Percentiles rank a stretch among this genome's conserved stretches.
Evolutionary conservation across 805 yeast genomes (phyloP).

Genomic region (Myxozyma mucilagina): DNA sequence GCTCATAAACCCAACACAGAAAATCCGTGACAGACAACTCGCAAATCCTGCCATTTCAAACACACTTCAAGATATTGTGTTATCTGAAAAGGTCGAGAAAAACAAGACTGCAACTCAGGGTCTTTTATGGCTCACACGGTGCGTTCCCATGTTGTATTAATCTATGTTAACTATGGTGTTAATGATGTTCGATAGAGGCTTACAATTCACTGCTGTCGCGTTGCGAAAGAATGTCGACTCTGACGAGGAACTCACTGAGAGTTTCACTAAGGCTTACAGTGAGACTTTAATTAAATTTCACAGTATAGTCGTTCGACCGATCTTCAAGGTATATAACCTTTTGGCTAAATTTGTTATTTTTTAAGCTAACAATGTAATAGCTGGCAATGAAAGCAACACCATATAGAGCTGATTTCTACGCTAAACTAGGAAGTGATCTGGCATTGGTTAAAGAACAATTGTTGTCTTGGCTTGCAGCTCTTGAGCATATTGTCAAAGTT

Average conservation of each 20-base stretch:
- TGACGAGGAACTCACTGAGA: constrained; percentile 61
- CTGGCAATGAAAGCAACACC: constrained; percentile 96
- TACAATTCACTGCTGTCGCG: constrained; percentile 87
- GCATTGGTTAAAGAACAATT: constrained; percentile 66
- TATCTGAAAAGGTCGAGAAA: constrained; percentile 67
- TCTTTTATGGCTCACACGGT: constrained; percentile 71
- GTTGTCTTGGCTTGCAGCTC: constrained; percentile 69
- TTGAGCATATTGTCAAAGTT: constrained; percentile 70
- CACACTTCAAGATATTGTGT: constrained; percentile 77
- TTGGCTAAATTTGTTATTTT: not conserved
- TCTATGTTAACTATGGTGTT: not conserved
- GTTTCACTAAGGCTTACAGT: constrained; percentile 81
- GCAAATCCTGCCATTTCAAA: constrained; percentile 61
- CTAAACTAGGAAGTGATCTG: constrained; percentile 75
- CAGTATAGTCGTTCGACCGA: constrained; percentile 77
- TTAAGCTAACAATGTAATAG: constrained; percentile 13
- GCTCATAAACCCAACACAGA: constrained; percentile 36
- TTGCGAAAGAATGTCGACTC: constrained; percentile 77
- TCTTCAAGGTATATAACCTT: constrained; percentile 56
- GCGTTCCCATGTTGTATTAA: constrained; percentile 6
- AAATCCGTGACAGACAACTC: constrained; percentile 65
- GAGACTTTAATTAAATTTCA: constrained; percentile 82
- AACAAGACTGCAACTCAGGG: constrained; percentile 84
- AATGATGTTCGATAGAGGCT: constrained; percentile 52
- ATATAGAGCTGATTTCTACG: constrained; percentile 80